A percentile compares a stretch with the other conserved stretches of the same genome.
Evolutionary conservation across 805 yeast genomes (phyloP).

Genomic region (Candida boidinii): DNA sequence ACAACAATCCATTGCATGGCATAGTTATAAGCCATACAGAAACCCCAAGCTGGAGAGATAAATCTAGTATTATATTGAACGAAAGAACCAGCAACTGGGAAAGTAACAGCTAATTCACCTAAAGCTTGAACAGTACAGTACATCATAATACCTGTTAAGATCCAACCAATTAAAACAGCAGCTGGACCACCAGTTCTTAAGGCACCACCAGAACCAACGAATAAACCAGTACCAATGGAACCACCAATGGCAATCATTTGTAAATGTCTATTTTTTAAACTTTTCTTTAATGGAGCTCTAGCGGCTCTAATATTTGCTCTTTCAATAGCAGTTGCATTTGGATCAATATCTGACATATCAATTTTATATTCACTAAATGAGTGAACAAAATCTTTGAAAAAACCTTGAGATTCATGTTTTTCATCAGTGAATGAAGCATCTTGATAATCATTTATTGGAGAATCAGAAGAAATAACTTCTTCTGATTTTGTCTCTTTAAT

Average conservation of each 20-base stretch:
- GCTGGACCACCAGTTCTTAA: constrained; percentile 58
- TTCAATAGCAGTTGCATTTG: constrained; percentile 34
- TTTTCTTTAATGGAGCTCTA: constrained; percentile 27
- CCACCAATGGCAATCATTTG: constrained; percentile 66
- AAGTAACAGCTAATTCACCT: constrained; percentile 52
- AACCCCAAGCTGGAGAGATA: constrained; percentile 54
- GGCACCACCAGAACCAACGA: constrained; percentile 58
- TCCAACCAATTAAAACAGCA: constrained; percentile 48
- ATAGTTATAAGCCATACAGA: constrained; percentile 53
- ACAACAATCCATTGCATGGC: constrained; percentile 44
- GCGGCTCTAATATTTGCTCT: constrained; percentile 39
- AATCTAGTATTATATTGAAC: constrained; percentile 54
- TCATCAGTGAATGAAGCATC: too few relatives aligned
- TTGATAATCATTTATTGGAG: too few relatives aligned
- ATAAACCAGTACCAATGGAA: constrained; percentile 61
- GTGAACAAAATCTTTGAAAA: too few relatives aligned
- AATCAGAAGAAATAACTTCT: too few relatives aligned
- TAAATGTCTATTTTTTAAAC: constrained; percentile 32
- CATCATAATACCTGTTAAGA: constrained; percentile 45
- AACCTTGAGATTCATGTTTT: too few relatives aligned
- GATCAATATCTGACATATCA: constrained; percentile 37
- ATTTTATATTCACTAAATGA: too few relatives aligned
- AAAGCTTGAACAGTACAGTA: constrained; percentile 53
- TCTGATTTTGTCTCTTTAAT: too few relatives aligned
- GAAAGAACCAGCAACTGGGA: constrained; percentile 59